Base-by-base conservation (phyloP, 2,329 filamentous ascomycete genomes). In the Teratosphaeriaceae sp. region DNA sequence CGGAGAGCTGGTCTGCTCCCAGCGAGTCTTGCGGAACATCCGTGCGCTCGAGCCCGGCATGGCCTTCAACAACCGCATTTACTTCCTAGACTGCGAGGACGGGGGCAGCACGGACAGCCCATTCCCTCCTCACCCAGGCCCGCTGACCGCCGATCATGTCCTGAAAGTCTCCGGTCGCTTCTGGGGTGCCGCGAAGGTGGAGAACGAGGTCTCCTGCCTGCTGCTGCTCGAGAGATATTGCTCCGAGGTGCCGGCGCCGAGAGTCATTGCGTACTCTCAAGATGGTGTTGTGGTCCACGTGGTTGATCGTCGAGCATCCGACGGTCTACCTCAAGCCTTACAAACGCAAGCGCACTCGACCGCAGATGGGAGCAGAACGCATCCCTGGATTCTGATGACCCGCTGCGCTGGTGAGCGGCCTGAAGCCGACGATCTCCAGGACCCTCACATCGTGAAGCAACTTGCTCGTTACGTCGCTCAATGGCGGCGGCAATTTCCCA, bases 181-280 rank as follows among this genome's bases (percentile, higher is more conserved):
- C 15, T 35, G 12, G 12, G 31, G 31, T 8, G 11, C 15, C 12
- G 31, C 8, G 18, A 35, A 35, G 18, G 31, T 35, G 12, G 9
- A 35, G 31, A 35, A 35, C 31, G 31, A 35, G 31, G 31, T 35
- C 18, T n/a, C 31, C 8, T 35, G 31, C 31, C 31, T 35, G 11
- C 12, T 35, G 12, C 31, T 35, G 12, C 12, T 35, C 9, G 31
- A 19, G 11, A 11, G 16, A 15, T 35, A 15, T 15, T 35, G 31
- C 31, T 15, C 31, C 31, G 16, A n/a, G 8, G 31, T 35, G 8
- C 31, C 31, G 16, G 12, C 18, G 18, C 31, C 31, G 8, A 8
- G 31, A 8, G 31, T 35, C 9, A 35, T 35, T 16, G 31, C 31
- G 18, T 35, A 15, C 31, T 35, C 31, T 11, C 8, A 35, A 11